These are phyloP conservation scores for Naganishia liquefaciens DNA, from an alignment of 1,284 basidiomycete species.

Conservation along the genomic window DNA sequence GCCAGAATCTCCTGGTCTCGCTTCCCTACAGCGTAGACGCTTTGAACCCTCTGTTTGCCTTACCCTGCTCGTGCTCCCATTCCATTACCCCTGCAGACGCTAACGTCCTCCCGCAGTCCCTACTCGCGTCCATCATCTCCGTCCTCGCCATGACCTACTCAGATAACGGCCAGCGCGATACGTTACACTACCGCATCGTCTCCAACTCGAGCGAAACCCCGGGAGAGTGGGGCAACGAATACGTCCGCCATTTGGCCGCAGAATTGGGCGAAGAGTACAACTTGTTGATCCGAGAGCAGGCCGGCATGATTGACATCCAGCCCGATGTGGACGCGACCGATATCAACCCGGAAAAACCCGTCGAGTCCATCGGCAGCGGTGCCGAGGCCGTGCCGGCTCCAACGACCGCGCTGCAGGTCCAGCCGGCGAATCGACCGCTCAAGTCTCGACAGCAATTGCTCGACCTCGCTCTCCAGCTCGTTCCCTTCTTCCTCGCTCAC, in stretches of 20 bases:
- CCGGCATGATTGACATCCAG: slow-evolving; percentile 31
- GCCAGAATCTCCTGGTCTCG: too few relatives aligned
- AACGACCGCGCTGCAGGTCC: slow-evolving; percentile 17
- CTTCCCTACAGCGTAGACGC: too few relatives aligned
- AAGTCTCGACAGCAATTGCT: slow-evolving; percentile 65
- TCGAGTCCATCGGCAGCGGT: slow-evolving; percentile 32
- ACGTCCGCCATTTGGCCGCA: slow-evolving; percentile 93
- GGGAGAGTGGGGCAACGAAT: slow-evolving; percentile 98
- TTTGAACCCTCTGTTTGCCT: too few relatives aligned
- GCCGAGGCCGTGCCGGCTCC: slow-evolving; percentile 52
- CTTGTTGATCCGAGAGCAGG: slow-evolving; percentile 53
- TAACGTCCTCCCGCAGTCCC: slow-evolving; percentile 60
- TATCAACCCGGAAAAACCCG: slow-evolving; percentile 16
- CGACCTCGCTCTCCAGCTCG: slow-evolving; percentile 78
- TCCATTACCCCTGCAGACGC: too few relatives aligned
- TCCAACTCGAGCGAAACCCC: slow-evolving; percentile 83
- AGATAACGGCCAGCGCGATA: slow-evolving; percentile 91
- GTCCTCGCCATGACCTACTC: slow-evolving; percentile 99
- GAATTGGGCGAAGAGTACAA: slow-evolving; percentile 94
- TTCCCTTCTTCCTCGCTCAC: slow-evolving; percentile 86
- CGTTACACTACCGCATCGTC: slow-evolving; percentile 84
- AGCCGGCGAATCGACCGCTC: slow-evolving; percentile 34
- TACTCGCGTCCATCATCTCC: slow-evolving; percentile 97
- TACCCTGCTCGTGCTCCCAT: too few relatives aligned
- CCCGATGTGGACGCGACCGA: neutral